Conservation (phyloP, 495 filamentous ascomycete species). For the Lasiosphaeris hirsuta region DNA sequence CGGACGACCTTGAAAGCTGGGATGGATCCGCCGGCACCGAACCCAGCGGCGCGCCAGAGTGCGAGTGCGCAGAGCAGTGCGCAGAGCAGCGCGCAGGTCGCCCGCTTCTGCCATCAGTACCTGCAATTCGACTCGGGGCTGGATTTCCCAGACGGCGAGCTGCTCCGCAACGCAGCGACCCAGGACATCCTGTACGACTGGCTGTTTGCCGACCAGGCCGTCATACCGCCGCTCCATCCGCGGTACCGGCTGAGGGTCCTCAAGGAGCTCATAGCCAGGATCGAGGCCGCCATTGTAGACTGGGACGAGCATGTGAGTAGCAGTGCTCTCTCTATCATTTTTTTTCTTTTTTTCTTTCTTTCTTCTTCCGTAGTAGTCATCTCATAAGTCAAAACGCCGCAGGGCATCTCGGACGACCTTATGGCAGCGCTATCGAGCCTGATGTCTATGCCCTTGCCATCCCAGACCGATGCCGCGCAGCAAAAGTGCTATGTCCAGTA, state of each 20-base stretch:
- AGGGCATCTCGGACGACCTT: constrained; percentile 78
- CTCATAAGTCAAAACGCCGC: background rate
- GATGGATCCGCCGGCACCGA: too few relatives aligned
- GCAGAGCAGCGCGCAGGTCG: constrained; percentile 13
- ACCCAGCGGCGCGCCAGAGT: too few relatives aligned
- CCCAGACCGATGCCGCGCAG: constrained; percentile 62
- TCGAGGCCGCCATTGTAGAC: constrained; percentile 67
- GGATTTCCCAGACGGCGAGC: constrained; percentile 31
- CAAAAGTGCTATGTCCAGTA: constrained; percentile 76
- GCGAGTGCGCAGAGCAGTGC: background rate
- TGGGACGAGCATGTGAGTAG: constrained; percentile 79
- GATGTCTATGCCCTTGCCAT: constrained; percentile 55
- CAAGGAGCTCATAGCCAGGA: constrained; percentile 61
- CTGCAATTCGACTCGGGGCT: constrained; percentile 37
- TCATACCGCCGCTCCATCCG: constrained; percentile 54
- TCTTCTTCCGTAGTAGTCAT: background rate
- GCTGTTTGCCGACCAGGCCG: constrained; percentile 57
- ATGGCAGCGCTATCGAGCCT: constrained; percentile 58
- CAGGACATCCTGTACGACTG: constrained; percentile 61
- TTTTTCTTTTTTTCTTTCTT: too few relatives aligned
- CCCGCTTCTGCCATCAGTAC: constrained; percentile 43
- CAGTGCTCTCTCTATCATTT: background rate
- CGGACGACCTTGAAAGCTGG: too few relatives aligned
- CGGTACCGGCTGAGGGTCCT: constrained; percentile 69
- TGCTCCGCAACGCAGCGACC: constrained; percentile 38